Evolutionary conservation across 495 filamentous ascomycete genomes (phyloP).

Genomic region (Tuber borchii): DNA sequence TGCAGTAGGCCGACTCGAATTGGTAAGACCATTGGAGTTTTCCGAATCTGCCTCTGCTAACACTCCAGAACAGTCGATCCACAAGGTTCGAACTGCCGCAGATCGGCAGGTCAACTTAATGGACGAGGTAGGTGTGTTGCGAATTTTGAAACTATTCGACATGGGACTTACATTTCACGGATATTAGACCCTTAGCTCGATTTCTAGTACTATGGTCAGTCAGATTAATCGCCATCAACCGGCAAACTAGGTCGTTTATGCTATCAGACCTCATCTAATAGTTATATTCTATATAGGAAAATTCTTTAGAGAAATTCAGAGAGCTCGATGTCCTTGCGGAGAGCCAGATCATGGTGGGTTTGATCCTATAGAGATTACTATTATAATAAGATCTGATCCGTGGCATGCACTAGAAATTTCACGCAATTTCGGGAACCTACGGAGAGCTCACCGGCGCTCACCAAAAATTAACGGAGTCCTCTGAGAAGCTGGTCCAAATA

Average conservation of each 20-base stretch:
- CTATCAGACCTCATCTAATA: background rate
- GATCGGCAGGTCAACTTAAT: background rate
- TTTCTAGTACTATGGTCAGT: background rate
- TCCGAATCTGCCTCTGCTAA: background rate
- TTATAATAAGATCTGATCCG: background rate
- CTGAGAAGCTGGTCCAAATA: conserved; percentile 10
- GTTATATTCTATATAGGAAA: background rate
- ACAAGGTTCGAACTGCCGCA: background rate
- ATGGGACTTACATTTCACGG: background rate
- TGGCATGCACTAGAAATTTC: conserved; percentile 2
- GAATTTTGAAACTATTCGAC: background rate
- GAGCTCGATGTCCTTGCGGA: background rate
- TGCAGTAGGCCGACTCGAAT: background rate
- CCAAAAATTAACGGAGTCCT: conserved; percentile 12
- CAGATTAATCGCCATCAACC: background rate
- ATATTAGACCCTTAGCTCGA: background rate
- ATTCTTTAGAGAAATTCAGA: background rate
- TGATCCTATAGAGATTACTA: background rate
- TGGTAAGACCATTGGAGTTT: background rate
- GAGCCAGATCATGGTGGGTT: background rate
- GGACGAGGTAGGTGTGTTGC: background rate
- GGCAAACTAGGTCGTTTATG: background rate
- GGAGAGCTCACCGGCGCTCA: conserved; percentile 19
- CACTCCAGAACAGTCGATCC: background rate
- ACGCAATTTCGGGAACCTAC: conserved; percentile 25